Evolutionary conservation across 768 basidiomycete species (phyloP).

Genomic region (Russula sp.): DNA sequence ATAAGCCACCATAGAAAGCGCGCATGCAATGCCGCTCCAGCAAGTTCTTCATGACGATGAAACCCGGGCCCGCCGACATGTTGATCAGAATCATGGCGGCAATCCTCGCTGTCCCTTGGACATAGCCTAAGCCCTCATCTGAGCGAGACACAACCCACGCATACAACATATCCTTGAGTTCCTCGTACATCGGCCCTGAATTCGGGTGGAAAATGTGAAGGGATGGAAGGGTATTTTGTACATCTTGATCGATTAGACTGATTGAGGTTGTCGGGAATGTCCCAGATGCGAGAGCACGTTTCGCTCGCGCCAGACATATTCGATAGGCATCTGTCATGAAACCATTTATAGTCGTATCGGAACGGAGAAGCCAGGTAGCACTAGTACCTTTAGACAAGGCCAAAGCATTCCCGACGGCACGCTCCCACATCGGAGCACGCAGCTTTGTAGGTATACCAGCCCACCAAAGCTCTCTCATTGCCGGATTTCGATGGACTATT

Average conservation of each 20-base stretch:
- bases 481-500: conserved; percentile 57
- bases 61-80: conserved; percentile 68
- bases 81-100: conserved; percentile 86
- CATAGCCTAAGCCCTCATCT: conserved; percentile 78
- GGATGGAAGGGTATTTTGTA: conserved; percentile 62
- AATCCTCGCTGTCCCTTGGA: conserved; percentile 58
- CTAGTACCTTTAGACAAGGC: conserved; percentile 71
- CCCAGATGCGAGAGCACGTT: conserved; percentile 57
- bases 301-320: conserved; percentile 66
- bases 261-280: conserved; percentile 62
- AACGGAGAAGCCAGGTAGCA: not conserved
- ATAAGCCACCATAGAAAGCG: conserved; percentile 73
- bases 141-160: conserved; percentile 86
- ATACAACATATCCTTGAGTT: conserved; percentile 76
- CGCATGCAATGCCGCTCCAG: conserved; percentile 80
- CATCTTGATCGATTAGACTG: conserved; percentile 66
- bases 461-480: conserved; percentile 78
- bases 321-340: conserved; percentile 59
- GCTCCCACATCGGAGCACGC: conserved; percentile 77
- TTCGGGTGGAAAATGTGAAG: conserved; percentile 76
- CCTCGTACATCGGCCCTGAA: conserved; percentile 72
- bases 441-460: conserved; percentile 78
- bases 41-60: conserved; percentile 79
- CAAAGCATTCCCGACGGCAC: conserved; percentile 77
- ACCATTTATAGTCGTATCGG: not conserved